Evolutionary conservation across 169 alveolate genomes (phyloP).

Genomic region (Toxoplasma gondii): DNA sequence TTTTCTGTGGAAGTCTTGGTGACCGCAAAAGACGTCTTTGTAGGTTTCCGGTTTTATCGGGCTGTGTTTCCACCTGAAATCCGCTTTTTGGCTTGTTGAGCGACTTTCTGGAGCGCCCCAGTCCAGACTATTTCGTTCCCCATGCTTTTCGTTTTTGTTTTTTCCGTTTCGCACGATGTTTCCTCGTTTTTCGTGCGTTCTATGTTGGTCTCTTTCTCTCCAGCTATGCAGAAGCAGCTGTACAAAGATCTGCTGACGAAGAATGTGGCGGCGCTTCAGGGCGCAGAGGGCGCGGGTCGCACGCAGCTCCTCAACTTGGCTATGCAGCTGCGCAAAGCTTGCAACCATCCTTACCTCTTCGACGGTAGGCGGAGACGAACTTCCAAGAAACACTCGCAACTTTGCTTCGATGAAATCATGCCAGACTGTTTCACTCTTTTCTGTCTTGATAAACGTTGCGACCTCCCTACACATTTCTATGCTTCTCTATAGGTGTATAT

Average conservation of each 20-base stretch:
- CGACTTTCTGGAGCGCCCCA: too few relatives aligned
- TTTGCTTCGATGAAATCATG: neutral
- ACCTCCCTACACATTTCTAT: too few relatives aligned
- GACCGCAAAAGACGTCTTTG: too few relatives aligned
- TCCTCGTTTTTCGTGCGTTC: neutral
- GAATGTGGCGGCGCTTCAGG: slow-evolving; percentile 71
- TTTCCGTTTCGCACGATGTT: neutral
- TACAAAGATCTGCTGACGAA: slow-evolving; percentile 91
- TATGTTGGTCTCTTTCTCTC: neutral
- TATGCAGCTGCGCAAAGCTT: slow-evolving; percentile 92
- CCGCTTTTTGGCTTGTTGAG: too few relatives aligned
- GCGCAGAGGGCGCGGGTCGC: slow-evolving; percentile 36
- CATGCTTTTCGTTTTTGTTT: neutral
- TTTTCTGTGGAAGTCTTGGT: too few relatives aligned
- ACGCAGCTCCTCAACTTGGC: slow-evolving; percentile 81
- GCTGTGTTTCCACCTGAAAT: too few relatives aligned
- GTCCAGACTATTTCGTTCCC: too few relatives aligned
- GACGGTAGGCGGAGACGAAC: slow-evolving; percentile 87
- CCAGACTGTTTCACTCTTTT: neutral
- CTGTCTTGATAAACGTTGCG: too few relatives aligned
- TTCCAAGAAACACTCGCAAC: neutral
- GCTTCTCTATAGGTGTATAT: too few relatives aligned
- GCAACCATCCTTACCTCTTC: slow-evolving; percentile 93
- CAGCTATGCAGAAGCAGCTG: slow-evolving; percentile 92
- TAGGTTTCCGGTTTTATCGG: too few relatives aligned